Evolutionary conservation across 495 filamentous ascomycete genomes (phyloP).

Genomic region (Parmelia sp.): DNA sequence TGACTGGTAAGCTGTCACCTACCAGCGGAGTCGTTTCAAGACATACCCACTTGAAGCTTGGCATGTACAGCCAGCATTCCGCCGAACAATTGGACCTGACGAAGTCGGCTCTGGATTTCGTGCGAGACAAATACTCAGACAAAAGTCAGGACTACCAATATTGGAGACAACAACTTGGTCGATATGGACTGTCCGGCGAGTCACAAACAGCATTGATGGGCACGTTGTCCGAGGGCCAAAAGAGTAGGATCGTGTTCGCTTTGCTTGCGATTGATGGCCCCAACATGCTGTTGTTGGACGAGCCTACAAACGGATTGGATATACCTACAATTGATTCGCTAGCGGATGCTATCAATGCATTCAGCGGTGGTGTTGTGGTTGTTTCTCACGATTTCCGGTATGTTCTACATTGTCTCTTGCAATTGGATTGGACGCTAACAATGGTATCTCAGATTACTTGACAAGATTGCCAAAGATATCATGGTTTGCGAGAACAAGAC

Average conservation of each 20-base stretch:
- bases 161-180: slow-evolving; percentile 95
- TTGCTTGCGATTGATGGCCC: slow-evolving; percentile 91
- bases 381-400: slow-evolving; percentile 98
- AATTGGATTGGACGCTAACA: slow-evolving; percentile 16
- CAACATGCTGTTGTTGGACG: slow-evolving; percentile 97
- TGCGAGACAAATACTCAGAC: slow-evolving; percentile 84
- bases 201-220: slow-evolving; percentile 96
- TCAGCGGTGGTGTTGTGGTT: slow-evolving; percentile 92
- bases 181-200: slow-evolving; percentile 86
- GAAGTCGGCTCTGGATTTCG: slow-evolving; percentile 96
- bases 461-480: slow-evolving; percentile 99
- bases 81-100: slow-evolving; percentile 96
- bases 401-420: slow-evolving; percentile 21
- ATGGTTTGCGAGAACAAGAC: slow-evolving; percentile 97
- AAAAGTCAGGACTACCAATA: slow-evolving; percentile 98
- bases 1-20: slow-evolving; percentile 92
- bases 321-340: slow-evolving; percentile 97
- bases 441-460: slow-evolving; percentile 61
- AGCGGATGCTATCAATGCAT: slow-evolving; percentile 96
- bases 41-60: slow-evolving; percentile 97
- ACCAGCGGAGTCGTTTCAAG: slow-evolving; percentile 74
- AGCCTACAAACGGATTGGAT: slow-evolving; percentile 98
- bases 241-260: slow-evolving; percentile 95
- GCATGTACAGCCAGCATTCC: slow-evolving; percentile 96
- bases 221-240: slow-evolving; percentile 95